Percentiles rank a stretch among this genome's conserved stretches.
These are phyloP conservation scores for Mycena latifolia DNA, from an alignment of 768 basidiomycete genomes.

Conservation along the genomic window DNA sequence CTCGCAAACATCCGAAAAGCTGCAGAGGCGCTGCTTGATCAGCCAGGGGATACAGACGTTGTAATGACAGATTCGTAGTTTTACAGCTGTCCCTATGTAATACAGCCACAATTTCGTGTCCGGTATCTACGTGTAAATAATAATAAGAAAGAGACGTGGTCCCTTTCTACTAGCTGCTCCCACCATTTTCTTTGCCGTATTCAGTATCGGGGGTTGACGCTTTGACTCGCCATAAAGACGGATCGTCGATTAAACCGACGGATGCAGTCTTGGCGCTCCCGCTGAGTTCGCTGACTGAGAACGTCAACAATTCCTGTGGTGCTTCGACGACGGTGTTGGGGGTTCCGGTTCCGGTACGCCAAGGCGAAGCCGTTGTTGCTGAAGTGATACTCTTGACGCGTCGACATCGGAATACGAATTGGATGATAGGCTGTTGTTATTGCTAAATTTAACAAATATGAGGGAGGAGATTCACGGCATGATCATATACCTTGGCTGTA, in stretches of 20 bases:
- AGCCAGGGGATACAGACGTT: constrained; percentile 58
- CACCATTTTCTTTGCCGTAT: not conserved
- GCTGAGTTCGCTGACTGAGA: not conserved
- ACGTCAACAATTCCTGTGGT: constrained; percentile 10
- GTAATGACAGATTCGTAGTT: constrained; percentile 62
- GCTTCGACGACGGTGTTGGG: not conserved
- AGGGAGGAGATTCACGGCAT: too few relatives aligned
- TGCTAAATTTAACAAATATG: too few relatives aligned
- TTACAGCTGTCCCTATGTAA: too few relatives aligned
- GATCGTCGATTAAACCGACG: not conserved
- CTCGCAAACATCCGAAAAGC: constrained; percentile 70
- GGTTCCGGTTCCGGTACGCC: not conserved
- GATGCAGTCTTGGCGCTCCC: not conserved
- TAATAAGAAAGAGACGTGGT: not conserved
- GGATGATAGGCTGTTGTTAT: constrained; percentile 14
- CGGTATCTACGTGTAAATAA: constrained; percentile 12
- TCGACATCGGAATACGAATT: constrained; percentile 26
- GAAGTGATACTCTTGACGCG: not conserved
- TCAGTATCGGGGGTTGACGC: not conserved
- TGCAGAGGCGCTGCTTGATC: constrained; percentile 67
- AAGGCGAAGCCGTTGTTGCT: not conserved
- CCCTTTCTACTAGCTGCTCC: constrained; percentile 2
- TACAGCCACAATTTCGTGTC: too few relatives aligned
- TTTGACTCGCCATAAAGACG: constrained; percentile 14
- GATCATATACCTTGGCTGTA: constrained; percentile 20